A percentile compares a stretch with the other conserved stretches of the same genome.
Conservation (phyloP, 2,329 filamentous ascomycete genomes). For the Aspergillus novoparasiticus region DNA sequence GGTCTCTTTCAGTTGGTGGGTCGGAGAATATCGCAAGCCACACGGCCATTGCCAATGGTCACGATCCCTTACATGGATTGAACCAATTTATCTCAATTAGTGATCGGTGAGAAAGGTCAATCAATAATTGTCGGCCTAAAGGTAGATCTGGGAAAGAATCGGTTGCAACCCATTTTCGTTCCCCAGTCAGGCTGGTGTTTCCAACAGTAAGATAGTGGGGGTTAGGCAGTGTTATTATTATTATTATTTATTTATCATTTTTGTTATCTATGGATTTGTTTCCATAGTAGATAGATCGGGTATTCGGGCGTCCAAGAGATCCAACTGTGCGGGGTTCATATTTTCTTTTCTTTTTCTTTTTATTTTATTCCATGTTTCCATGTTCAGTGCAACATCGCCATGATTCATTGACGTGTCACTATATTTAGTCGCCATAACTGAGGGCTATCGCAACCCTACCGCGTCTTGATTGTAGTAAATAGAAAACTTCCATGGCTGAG, state of each 20-base stretch:
- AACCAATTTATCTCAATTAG: not conserved
- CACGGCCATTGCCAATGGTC: not conserved
- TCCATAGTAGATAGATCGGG: not conserved
- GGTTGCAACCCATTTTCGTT: not conserved
- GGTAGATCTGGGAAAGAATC: conserved; percentile 4
- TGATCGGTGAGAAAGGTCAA: not conserved
- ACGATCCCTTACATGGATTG: not conserved
- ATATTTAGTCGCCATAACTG: not conserved
- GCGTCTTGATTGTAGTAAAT: not conserved
- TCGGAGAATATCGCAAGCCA: conserved; percentile 14
- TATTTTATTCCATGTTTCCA: not conserved
- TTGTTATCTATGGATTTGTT: not conserved
- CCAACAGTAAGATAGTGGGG: not conserved
- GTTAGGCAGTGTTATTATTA: not conserved
- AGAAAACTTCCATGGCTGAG: not conserved
- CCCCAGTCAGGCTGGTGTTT: not conserved
- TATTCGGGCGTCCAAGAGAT: not conserved
- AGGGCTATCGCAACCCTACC: not conserved
- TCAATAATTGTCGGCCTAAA: not conserved
- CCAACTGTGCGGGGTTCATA: not conserved
- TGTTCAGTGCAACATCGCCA: not conserved
- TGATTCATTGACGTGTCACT: not conserved
- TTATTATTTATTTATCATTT: not conserved
- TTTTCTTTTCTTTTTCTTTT: not conserved
- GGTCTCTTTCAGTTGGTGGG: not conserved